A percentile compares a stretch with the other conserved stretches of the same genome.
Conservation (phyloP, 202 grass and related monocot genomes). For the Brachypodium distachyon region DNA sequence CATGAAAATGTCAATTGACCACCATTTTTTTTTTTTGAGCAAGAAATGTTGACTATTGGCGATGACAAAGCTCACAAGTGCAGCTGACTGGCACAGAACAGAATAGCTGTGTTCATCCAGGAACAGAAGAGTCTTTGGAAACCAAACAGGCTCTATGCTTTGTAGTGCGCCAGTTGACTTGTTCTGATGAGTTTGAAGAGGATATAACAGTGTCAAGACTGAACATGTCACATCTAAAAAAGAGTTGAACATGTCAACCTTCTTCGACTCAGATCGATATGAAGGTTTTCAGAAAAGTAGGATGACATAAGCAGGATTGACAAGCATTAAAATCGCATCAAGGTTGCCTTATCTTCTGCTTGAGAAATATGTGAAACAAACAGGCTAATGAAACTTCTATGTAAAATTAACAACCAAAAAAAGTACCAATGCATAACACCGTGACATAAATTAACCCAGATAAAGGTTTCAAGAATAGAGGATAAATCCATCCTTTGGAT, state of each 20-base stretch:
- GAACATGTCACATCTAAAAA: no score
- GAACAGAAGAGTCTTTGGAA: background rate
- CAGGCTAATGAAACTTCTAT: background rate
- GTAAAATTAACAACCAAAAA: background rate
- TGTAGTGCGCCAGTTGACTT: background rate
- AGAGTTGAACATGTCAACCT: background rate
- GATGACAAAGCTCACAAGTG: background rate
- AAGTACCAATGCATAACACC: background rate
- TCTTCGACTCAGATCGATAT: no score
- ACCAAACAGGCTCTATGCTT: background rate
- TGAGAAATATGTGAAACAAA: no score
- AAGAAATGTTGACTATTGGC: no score
- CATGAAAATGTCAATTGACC: no score
- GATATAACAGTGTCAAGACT: background rate
- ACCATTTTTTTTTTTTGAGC: no score
- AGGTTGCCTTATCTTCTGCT: constrained; percentile 5
- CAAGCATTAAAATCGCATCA: background rate
- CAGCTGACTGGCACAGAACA: background rate
- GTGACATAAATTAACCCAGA: background rate
- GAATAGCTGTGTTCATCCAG: background rate
- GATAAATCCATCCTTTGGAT: background rate
- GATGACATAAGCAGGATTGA: background rate
- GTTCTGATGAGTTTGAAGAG: background rate
- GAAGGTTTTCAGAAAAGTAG: no score
- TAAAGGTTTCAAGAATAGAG: background rate